Evolutionary conservation across 306 rosid genomes (phyloP), one percentile per base, ranked within the genome.

Genomic region (Vigna hirtella): DNA sequence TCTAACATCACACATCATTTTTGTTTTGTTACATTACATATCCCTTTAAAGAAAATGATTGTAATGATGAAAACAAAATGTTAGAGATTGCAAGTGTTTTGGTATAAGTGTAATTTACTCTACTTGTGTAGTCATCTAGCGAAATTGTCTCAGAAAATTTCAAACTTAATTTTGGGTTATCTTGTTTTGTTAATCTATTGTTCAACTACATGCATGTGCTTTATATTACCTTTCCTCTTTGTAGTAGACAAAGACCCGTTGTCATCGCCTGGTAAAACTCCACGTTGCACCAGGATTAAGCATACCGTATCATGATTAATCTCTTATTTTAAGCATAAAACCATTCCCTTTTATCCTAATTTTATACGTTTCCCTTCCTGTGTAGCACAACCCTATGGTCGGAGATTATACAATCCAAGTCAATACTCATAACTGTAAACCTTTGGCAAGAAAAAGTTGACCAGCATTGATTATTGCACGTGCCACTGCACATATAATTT

Each of bases 201-300:
- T 47, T 47, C 51, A 47, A 47, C 51, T 51, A 34, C 36, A 16
- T 20, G 26, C 68, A 63, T 40, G 51, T 69, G 68, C 59, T 45
- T 59, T 14, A 36, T 48, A 30, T 32, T 34, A 63, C 30, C 53
- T 50, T 76, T 50, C 59, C 18, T 36, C 73, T 51, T 77, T 26
- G 63, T 24, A 42, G 62, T 42, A 34, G 83, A 80, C 85, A 80
- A 68, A 67, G 73, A 18, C 26, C 84, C 81, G 66, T 58, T 61
- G 20, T 47, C 58, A 24, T 79, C 82, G 82, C 66, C 77, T 22
- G 17, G 10, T 42, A 36, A 36, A 36, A 32, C 70, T 69, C 53
- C 66, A 52, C 56, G 53, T 56, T 58, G 86, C 52, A 75, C 38
- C 62, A 56, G 77, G 57, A 53, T 79, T 72, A 62, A 59, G 9